phyloP scores from a whole-genome alignment of 2,329 filamentous ascomycete species.

The Aspergillus costaricaensis region DNA sequence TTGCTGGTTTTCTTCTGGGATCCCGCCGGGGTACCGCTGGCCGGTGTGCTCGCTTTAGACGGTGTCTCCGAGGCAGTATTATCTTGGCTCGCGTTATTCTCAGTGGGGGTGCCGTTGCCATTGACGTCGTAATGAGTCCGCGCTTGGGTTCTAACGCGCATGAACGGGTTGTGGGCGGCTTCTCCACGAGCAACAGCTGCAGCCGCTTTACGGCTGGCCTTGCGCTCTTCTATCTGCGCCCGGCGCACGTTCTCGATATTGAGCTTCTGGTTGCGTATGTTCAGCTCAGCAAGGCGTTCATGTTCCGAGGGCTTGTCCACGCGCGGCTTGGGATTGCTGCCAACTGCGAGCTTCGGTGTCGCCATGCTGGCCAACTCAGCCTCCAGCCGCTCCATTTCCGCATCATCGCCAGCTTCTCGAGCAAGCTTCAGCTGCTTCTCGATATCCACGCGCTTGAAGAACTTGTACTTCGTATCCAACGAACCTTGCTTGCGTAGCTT shows the following conservation, averaged over 20 bases:
- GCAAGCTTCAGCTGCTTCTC: constrained; percentile 68
- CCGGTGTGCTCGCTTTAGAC: constrained; percentile 55
- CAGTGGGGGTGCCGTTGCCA: constrained; percentile 38
- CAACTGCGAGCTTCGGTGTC: constrained; percentile 70
- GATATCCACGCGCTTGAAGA: constrained; percentile 68
- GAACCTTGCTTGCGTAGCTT: constrained; percentile 73
- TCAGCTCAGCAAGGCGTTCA: constrained; percentile 79
- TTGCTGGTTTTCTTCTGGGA: constrained; percentile 40
- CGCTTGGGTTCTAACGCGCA: constrained; percentile 66
- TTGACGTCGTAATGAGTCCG: constrained; percentile 69
- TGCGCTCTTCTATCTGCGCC: constrained; percentile 80
- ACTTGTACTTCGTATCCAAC: constrained; percentile 66
- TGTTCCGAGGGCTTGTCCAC: constrained; percentile 65
- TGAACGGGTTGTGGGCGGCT: constrained; percentile 54
- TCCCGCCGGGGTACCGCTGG: constrained; percentile 40
- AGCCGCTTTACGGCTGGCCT: constrained; percentile 61
- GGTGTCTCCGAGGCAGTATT: constrained; percentile 57
- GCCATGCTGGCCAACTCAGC: constrained; percentile 50
- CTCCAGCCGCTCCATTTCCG: constrained; percentile 53
- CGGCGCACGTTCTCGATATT: constrained; percentile 90
- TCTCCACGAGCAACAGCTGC: constrained; percentile 66
- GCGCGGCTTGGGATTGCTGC: constrained; percentile 61
- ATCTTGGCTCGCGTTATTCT: constrained; percentile 43
- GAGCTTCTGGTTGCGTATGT: constrained; percentile 77
- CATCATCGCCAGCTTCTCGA: constrained; percentile 63